Evolutionary conservation across 257 asterid species (phyloP).

Genomic region (Penstemon newberryi): DNA sequence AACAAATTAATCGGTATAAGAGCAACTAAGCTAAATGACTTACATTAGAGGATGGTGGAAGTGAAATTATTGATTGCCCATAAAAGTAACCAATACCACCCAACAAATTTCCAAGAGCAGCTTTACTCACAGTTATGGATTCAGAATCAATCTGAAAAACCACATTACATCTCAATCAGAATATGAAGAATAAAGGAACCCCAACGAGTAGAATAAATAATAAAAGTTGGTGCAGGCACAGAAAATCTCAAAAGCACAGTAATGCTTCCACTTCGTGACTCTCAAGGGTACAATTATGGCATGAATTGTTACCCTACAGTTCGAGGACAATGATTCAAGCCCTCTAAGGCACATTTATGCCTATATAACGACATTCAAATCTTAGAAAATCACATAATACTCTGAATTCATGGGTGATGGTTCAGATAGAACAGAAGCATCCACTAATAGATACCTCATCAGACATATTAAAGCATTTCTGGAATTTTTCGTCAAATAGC

Average conservation of each 20-base stretch:
- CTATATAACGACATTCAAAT: constrained; percentile 13
- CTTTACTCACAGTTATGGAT: constrained; percentile 68
- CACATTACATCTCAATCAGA: constrained; percentile 28
- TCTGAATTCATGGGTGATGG: constrained; percentile 12
- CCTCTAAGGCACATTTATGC: background rate
- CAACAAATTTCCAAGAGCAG: constrained; percentile 85
- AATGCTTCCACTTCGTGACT: constrained; percentile 11
- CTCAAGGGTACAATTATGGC: background rate
- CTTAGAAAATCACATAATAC: constrained; percentile 11
- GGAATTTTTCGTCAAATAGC: constrained; percentile 72
- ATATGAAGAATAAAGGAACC: constrained; percentile 16
- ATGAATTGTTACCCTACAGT: constrained; percentile 10
- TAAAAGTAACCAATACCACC: constrained; percentile 97
- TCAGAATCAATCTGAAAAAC: constrained; percentile 69
- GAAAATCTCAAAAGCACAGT: constrained; percentile 21
- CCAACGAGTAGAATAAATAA: constrained; percentile 7
- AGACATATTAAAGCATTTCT: constrained; percentile 57
- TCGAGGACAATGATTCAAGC: background rate
- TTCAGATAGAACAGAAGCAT: constrained; percentile 22
- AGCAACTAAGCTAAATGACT: constrained; percentile 36
- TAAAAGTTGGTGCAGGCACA: background rate
- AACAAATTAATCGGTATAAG: constrained; percentile 7
- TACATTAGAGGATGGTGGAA: constrained; percentile 62
- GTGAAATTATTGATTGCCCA: constrained; percentile 89
- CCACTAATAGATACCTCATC: constrained; percentile 57